Evolutionary conservation across 306 rosid genomes (phyloP).

Genomic region (Mimosa bimucronata): DNA sequence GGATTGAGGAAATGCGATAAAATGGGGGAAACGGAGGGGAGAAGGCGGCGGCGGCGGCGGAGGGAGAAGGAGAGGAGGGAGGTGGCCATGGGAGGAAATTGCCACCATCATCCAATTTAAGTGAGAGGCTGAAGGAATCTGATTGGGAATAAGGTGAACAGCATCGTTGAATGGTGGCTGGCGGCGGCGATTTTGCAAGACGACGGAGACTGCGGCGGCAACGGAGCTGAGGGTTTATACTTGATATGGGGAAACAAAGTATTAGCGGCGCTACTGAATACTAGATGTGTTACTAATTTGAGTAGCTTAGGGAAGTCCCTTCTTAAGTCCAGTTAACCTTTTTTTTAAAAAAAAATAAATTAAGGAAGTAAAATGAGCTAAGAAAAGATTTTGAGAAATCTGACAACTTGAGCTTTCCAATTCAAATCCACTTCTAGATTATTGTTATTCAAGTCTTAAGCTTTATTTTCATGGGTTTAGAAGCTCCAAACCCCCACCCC

Average conservation of each 20-base stretch:
- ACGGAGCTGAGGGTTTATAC: not conserved
- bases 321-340: too few species aligned
- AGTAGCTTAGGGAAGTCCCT: too few species aligned
- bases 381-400: too few species aligned
- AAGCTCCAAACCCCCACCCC: too few species aligned
- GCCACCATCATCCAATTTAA: not conserved
- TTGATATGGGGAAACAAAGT: not conserved
- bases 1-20: constrained; percentile 35
- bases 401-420: too few species aligned
- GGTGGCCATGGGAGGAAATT: constrained; percentile 56
- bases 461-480: too few species aligned
- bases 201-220: not conserved
- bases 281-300: too few species aligned
- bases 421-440: too few species aligned
- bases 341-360: too few species aligned
- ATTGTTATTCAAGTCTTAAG: too few species aligned
- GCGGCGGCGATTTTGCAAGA: not conserved
- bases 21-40: constrained; percentile 30
- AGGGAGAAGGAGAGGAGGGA: constrained; percentile 46
- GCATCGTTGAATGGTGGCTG: constrained; percentile 55
- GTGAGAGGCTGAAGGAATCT: constrained; percentile 44
- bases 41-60: constrained; percentile 56
- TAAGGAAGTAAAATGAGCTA: too few species aligned
- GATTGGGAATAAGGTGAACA: constrained; percentile 45
- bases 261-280: too few species aligned